phyloP scores from a whole-genome alignment of 106 monocot genomes.

The Dendrobium chrysotoxum region DNA sequence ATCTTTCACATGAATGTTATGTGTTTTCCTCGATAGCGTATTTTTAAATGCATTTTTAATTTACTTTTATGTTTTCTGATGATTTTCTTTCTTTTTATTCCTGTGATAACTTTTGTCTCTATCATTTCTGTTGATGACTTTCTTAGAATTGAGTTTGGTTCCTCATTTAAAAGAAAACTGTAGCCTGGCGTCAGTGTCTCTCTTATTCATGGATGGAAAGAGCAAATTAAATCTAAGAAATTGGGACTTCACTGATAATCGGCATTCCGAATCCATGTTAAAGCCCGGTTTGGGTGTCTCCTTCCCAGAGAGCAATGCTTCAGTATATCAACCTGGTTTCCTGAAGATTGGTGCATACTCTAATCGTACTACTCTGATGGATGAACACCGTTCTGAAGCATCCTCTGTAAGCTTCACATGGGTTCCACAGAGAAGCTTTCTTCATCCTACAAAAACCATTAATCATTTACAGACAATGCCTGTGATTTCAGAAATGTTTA shows the following conservation, averaged over 20 bases:
- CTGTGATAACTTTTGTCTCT: not conserved
- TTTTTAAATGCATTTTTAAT: no score
- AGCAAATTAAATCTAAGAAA: constrained; percentile 31
- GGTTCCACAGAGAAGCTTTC: constrained; percentile 41
- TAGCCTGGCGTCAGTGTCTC: not conserved
- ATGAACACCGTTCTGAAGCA: constrained; percentile 12
- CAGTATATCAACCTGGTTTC: constrained; percentile 25
- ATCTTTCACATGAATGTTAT: no score
- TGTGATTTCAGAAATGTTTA: constrained; percentile 16
- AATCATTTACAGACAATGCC: constrained; percentile 12
- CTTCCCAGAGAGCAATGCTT: constrained; percentile 14
- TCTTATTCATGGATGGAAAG: constrained; percentile 34
- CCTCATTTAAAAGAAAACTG: not conserved
- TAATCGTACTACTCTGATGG: constrained; percentile 14
- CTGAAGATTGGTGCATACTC: constrained; percentile 41
- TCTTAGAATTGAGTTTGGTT: not conserved
- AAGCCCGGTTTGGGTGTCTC: constrained; percentile 16
- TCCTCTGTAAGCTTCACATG: constrained; percentile 39
- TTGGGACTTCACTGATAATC: constrained; percentile 51
- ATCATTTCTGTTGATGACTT: not conserved
- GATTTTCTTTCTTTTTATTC: not conserved
- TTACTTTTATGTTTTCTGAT: no score
- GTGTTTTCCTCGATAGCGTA: no score
- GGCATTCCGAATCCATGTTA: constrained; percentile 11
- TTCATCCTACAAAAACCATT: constrained; percentile 17